These are phyloP conservation scores for Aspergillus haitiensis DNA, from an alignment of 495 filamentous ascomycete species.

Conservation along the genomic window DNA sequence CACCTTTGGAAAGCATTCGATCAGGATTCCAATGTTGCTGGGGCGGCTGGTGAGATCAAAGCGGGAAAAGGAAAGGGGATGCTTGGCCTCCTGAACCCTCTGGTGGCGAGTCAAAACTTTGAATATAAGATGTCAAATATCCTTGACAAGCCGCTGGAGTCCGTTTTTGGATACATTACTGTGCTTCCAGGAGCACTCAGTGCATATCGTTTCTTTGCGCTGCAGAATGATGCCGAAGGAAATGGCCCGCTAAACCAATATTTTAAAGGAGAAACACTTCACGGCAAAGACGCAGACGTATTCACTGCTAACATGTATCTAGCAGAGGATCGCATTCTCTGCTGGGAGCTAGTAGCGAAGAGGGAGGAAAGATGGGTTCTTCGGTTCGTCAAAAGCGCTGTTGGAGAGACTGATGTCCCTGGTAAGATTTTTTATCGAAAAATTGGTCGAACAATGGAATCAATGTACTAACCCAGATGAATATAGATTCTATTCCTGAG, in stretches of 20 bases:
- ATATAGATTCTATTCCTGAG: conserved; percentile 60
- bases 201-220: conserved; percentile 93
- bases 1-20: conserved; percentile 99
- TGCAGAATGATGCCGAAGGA: conserved; percentile 95
- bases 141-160: conserved; percentile 94
- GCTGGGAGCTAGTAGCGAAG: conserved; percentile 98
- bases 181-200: conserved; percentile 92
- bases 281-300: conserved; percentile 95
- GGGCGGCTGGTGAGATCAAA: conserved; percentile 95
- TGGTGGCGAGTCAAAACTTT: conserved; percentile 97
- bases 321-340: conserved; percentile 97
- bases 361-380: conserved; percentile 92
- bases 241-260: conserved; percentile 97
- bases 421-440: conserved; percentile 50
- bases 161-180: conserved; percentile 97
- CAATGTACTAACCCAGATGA: conserved; percentile 3
- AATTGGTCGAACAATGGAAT: not conserved
- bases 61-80: conserved; percentile 87
- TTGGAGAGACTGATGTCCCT: conserved; percentile 96
- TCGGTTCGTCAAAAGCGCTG: conserved; percentile 94
- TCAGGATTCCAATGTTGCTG: conserved; percentile 92
- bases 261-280: conserved; percentile 97
- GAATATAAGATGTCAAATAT: conserved; percentile 99
- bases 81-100: conserved; percentile 83
- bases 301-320: conserved; percentile 99